Evolutionary conservation across 495 filamentous ascomycete genomes (phyloP), one percentile per base, ranked within the genome.

Genomic region (Neurospora sp.): DNA sequence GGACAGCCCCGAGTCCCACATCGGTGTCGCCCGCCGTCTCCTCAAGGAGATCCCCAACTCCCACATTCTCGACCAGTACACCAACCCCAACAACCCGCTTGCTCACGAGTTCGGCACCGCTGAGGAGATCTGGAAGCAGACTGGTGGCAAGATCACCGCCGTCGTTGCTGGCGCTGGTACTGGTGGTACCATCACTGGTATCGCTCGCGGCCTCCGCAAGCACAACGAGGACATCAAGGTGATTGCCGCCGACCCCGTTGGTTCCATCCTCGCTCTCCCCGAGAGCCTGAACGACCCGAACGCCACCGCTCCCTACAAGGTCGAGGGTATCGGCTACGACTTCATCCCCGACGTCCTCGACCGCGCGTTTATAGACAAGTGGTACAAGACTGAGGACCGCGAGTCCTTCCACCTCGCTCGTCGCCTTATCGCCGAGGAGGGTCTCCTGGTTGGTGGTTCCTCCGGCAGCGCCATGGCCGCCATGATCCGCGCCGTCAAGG

Each of bases 301-400:
- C 74, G 88, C 86, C 40, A 93, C 97, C 78, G 91, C 92, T 75
- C 85, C 92, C 6, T 99, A 99, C 78, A 98, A 98, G 83, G 96
- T 99, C 0, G 96, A 99, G 83, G 96, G 96, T 27, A 98, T 99
- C 78, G 96, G 96, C 31, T 99, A 99, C 78, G 96, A 99, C 78
- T 99, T 99, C 78, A 92, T 98, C 70, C 96, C 96, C 6, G 91
- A 97, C 44, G 96, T 99, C 1, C 87, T 99, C 35, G 91, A 97
- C 76, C 93, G 90, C 74, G 79, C 89, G 10, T 79, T 86, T 31
- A 92, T 99, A n/a, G 91, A 97, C 79, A 90, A 91, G 76, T 99
- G 96, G 96, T 97, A 97, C 82, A 99, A 99, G 86, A 98, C 96
- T 4, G 92, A 93, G 46, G 96, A 99, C 75, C 89, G 88, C 72